These are phyloP conservation scores for Fusarium stilboides DNA, from an alignment of 2,329 filamentous ascomycete genomes.

Conservation along the genomic window DNA sequence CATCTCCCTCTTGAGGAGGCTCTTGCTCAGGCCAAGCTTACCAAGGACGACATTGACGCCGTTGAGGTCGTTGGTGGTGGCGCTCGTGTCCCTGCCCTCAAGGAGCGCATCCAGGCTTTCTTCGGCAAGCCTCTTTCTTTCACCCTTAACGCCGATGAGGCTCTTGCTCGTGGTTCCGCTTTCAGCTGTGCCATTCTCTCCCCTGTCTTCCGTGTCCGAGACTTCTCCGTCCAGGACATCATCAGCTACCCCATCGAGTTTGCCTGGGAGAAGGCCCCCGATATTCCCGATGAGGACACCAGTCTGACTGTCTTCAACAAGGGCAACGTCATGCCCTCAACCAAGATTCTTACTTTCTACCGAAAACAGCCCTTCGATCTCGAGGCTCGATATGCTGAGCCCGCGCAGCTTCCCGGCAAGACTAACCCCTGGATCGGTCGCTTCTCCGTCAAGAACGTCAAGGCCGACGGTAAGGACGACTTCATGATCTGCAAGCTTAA, in stretches of 20 bases:
- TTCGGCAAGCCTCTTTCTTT: slow-evolving; percentile 94
- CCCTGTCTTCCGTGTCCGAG: slow-evolving; percentile 97
- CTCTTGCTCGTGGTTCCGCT: slow-evolving; percentile 93
- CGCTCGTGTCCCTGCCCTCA: slow-evolving; percentile 93
- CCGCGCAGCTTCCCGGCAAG: slow-evolving; percentile 89
- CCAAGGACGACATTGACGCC: slow-evolving; percentile 90
- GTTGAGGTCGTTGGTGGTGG: slow-evolving; percentile 96
- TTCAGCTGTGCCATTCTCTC: slow-evolving; percentile 99
- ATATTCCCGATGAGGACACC: slow-evolving; percentile 98
- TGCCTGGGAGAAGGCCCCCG: slow-evolving; percentile 97
- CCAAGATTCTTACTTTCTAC: slow-evolving; percentile 99
- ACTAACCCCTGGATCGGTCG: slow-evolving; percentile 95
- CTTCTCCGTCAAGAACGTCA: slow-evolving; percentile 98
- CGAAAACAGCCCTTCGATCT: slow-evolving; percentile 97
- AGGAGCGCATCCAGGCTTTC: slow-evolving; percentile 89
- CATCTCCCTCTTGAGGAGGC: slow-evolving; percentile 88
- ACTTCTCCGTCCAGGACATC: slow-evolving; percentile 98
- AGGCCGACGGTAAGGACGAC: slow-evolving; percentile 92
- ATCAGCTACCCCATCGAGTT: slow-evolving; percentile 99
- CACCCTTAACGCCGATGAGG: slow-evolving; percentile 98
- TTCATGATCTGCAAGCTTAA: slow-evolving; percentile 99
- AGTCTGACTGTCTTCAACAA: slow-evolving; percentile 97
- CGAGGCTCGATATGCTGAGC: slow-evolving; percentile 92
- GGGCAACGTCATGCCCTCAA: slow-evolving; percentile 96
- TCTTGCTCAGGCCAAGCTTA: slow-evolving; percentile 92